phyloP scores from a whole-genome alignment of 2,329 filamentous ascomycete genomes.

The Samsoniella hepiali region DNA sequence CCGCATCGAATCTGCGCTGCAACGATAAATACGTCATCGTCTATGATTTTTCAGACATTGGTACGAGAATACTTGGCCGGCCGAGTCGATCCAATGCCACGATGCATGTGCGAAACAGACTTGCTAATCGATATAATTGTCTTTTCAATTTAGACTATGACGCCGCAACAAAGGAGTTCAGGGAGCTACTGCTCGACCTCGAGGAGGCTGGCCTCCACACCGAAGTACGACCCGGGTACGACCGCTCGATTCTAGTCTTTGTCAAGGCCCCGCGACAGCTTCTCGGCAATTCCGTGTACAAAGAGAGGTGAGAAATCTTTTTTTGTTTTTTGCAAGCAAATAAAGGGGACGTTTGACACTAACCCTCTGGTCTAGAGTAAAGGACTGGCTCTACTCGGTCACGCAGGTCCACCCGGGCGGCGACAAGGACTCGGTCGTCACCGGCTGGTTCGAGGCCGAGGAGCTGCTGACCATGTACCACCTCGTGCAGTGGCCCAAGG shows the following conservation, averaged over 20 bases:
- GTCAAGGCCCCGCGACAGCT: conserved; percentile 60
- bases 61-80: conserved; percentile 25
- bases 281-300: conserved; percentile 63
- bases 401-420: conserved; percentile 59
- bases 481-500: conserved; percentile 56
- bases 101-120: neutral
- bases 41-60: conserved; percentile 36
- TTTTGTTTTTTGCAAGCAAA: too few species aligned
- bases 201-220: conserved; percentile 63
- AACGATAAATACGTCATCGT: conserved; percentile 42
- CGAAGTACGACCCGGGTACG: conserved; percentile 68
- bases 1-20: conserved; percentile 18
- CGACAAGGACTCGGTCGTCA: conserved; percentile 50
- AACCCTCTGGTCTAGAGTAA: conserved; percentile 48
- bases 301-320: conserved; percentile 51
- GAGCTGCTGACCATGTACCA: conserved; percentile 68
- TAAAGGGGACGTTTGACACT: neutral
- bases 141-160: conserved; percentile 30
- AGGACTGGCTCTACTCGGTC: conserved; percentile 73
- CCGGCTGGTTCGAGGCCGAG: conserved; percentile 58
- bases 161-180: conserved; percentile 34
- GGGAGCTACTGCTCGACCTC: conserved; percentile 54
- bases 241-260: conserved; percentile 65
- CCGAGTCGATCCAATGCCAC: neutral
- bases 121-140: neutral